These are phyloP conservation scores for Candida sp. DNA, from an alignment of 1,139 yeast genomes.

Conservation along the genomic window DNA sequence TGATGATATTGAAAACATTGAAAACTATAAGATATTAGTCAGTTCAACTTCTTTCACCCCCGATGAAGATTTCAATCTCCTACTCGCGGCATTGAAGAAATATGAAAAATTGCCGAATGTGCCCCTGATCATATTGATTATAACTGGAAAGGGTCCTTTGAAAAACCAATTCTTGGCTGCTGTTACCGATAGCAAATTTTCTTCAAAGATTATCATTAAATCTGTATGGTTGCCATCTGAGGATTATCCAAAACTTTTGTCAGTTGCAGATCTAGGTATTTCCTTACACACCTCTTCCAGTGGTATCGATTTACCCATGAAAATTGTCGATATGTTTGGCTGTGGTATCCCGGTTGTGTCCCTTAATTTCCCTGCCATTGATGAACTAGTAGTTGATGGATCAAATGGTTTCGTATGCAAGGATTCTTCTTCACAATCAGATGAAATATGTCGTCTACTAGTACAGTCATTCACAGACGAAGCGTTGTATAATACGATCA, in stretches of 20 bases:
- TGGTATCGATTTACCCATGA: conserved; percentile 97
- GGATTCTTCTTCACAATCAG: conserved; percentile 17
- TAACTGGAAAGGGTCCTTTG: conserved; percentile 96
- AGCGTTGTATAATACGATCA: conserved; percentile 32
- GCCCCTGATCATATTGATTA: conserved; percentile 60
- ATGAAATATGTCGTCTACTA: conserved; percentile 52
- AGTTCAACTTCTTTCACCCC: conserved; percentile 95
- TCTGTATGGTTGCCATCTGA: conserved; percentile 77
- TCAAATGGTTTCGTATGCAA: conserved; percentile 39
- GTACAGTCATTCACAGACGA: conserved; percentile 42
- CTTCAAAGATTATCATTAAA: conserved; percentile 48
- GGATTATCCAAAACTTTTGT: conserved; percentile 76
- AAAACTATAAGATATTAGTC: conserved; percentile 59
- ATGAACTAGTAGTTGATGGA: conserved; percentile 51
- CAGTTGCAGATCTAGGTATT: conserved; percentile 81
- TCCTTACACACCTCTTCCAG: conserved; percentile 91
- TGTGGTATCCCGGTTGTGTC: conserved; percentile 93
- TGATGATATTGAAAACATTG: conserved; percentile 19
- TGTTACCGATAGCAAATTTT: conserved; percentile 41
- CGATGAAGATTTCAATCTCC: conserved; percentile 79
- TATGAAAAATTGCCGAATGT: conserved; percentile 44
- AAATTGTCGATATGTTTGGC: conserved; percentile 93
- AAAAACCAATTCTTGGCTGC: conserved; percentile 44
- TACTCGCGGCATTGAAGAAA: conserved; percentile 63
- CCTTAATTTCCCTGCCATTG: conserved; percentile 67